Base-by-base conservation (phyloP, 306 rosid species). In the Ziziphus jujuba region DNA sequence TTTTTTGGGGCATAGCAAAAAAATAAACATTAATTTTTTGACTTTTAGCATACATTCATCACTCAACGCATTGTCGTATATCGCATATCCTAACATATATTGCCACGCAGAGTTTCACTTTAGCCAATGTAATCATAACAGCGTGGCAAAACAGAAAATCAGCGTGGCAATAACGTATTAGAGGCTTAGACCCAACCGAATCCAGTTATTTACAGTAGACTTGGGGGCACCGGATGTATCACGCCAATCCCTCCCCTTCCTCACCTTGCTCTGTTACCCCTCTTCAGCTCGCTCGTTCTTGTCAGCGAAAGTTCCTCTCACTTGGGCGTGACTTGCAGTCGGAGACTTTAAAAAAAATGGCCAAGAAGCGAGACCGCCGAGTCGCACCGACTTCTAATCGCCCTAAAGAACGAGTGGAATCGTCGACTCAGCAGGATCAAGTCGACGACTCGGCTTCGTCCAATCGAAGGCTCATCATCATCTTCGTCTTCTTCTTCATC, bases 331-430 rank as follows among this genome's bases (percentile, higher is more conserved):
- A 24, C 36, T 51, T 52, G 63, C 44, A 7, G 8, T 35, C 38
- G 47, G 25, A 0, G 36, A 44, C 28, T 24, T n/a, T n/a, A 24
- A 50, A 54, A 49, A 54, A 58, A 50, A 91, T 92, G 98, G 90
- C 83, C 60, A 87, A 81, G 83, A 92, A 83, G 73, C 79, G 91
- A 80, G 91, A 84, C 35, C 86, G 84, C 74, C 85, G 87, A 71
- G 69, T 79, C 54, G 61, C 71, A 0, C 47, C 78, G 71, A 71
- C 62, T 74, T 71, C 81, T 23, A 70, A 43, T 63, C 78, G 75
- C 61, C 77, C 76, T 24, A 66, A 75, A 48, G 73, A 23, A 67
- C 80, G 73, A 72, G 80, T 28, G 49, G 84, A 85, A 19, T 31
- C 84, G 35, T 51, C 79, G 40, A 33, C 84, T 23, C 49, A 7